Conservation (phyloP, 768 basidiomycete species). For the Tulasnella calospora region DNA sequence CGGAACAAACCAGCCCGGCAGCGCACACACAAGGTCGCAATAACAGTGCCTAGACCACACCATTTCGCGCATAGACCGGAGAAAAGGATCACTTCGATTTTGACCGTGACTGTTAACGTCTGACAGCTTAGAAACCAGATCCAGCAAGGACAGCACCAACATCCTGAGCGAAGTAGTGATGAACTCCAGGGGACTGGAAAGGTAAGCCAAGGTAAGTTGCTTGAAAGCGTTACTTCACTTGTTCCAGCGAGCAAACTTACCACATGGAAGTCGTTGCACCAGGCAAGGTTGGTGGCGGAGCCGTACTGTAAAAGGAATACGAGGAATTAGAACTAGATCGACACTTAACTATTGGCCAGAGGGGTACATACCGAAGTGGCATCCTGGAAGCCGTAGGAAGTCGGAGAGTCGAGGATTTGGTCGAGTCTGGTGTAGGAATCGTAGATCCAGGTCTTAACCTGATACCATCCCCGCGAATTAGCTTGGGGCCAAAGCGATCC, state of each 20-base stretch:
- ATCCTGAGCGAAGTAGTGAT: neutral
- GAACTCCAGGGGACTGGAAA: neutral
- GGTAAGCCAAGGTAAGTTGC: neutral
- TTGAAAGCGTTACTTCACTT: neutral
- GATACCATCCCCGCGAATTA: slow-evolving; percentile 35
- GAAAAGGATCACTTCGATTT: neutral
- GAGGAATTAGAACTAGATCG: neutral
- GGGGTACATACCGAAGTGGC: slow-evolving; percentile 36
- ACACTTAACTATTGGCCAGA: neutral
- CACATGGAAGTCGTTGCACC: slow-evolving; percentile 23
- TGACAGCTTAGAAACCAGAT: neutral
- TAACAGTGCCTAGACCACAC: neutral
- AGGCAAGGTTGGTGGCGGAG: slow-evolving; percentile 10
- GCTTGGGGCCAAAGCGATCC: slow-evolving; percentile 21
- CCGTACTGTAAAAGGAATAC: neutral
- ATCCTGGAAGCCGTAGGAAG: slow-evolving; percentile 52
- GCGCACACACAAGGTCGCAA: too few species aligned
- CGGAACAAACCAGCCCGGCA: neutral
- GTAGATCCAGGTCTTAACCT: slow-evolving; percentile 49
- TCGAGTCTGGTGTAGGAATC: slow-evolving; percentile 50
- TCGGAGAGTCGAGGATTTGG: slow-evolving; percentile 47
- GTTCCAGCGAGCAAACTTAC: neutral
- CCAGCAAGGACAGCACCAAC: neutral
- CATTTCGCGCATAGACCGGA: neutral
- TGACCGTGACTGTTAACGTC: neutral